Evolutionary conservation across 495 filamentous ascomycete genomes (phyloP).

Genomic region (Neurospora sp.): DNA sequence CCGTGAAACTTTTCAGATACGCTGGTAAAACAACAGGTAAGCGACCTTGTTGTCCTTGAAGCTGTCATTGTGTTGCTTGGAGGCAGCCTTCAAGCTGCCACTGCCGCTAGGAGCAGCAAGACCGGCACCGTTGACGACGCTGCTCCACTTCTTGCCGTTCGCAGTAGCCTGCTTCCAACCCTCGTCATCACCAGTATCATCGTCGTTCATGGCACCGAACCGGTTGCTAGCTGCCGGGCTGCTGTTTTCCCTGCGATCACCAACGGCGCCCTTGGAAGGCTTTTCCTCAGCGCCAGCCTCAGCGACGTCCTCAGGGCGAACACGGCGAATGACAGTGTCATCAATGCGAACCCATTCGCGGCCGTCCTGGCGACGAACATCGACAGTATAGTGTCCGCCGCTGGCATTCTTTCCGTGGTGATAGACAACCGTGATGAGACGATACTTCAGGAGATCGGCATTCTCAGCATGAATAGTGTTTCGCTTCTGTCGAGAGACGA

Average conservation of each 20-base stretch:
- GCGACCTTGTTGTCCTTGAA: conserved; percentile 92
- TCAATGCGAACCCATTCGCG: conserved; percentile 93
- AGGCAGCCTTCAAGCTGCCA: conserved; percentile 33
- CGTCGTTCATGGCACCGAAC: conserved; percentile 58
- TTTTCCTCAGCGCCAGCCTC: conserved; percentile 76
- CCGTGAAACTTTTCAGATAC: conserved; percentile 35
- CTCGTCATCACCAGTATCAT: conserved; percentile 58
- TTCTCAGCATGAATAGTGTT: conserved; percentile 51
- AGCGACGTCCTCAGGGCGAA: conserved; percentile 83
- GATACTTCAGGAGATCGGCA: conserved; percentile 62
- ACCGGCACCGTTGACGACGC: conserved; percentile 48
- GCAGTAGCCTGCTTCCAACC: conserved; percentile 83
- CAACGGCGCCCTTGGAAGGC: conserved; percentile 48
- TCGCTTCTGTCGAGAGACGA: conserved; percentile 70
- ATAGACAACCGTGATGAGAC: conserved; percentile 85
- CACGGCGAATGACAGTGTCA: conserved; percentile 80
- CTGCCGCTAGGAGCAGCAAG: conserved; percentile 31
- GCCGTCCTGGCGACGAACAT: conserved; percentile 87
- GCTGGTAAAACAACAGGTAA: conserved; percentile 92
- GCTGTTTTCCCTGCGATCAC: conserved; percentile 30
- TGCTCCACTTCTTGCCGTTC: conserved; percentile 56
- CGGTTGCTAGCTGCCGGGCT: conserved; percentile 41
- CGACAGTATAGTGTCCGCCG: conserved; percentile 93
- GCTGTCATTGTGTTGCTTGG: conserved; percentile 56
- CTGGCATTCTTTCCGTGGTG: conserved; percentile 95